phyloP scores from a whole-genome alignment of 352 stramenopile genomes.

The Pythium rishiriense region DNA sequence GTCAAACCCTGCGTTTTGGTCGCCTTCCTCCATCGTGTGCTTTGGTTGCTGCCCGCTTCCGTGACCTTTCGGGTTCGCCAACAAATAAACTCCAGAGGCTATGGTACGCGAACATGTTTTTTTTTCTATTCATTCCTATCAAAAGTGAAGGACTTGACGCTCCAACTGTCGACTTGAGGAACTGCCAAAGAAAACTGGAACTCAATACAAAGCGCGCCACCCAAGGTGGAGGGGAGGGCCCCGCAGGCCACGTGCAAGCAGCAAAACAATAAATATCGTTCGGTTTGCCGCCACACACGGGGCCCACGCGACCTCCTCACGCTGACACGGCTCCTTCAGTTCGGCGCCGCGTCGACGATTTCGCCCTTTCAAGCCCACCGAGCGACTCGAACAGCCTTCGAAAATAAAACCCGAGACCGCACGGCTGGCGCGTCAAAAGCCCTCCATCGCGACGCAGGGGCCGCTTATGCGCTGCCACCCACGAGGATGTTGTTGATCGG shows the following conservation, averaged over 20 bases:
- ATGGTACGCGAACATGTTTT: constrained; percentile 1
- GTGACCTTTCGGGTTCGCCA: not conserved
- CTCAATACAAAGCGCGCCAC: not conserved
- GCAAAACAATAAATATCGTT: constrained; percentile 26
- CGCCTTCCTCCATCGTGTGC: constrained; percentile 16
- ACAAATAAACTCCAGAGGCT: not conserved
- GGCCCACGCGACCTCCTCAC: not conserved
- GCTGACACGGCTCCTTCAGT: constrained; percentile 3
- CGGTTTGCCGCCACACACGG: not conserved
- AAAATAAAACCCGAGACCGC: not conserved
- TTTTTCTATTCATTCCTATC: constrained; percentile 24
- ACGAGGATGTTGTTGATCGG: constrained; percentile 99
- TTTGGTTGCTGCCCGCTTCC: not conserved
- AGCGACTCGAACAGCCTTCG: not conserved
- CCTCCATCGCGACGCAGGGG: not conserved
- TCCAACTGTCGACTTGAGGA: not conserved
- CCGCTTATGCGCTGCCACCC: constrained; percentile 74
- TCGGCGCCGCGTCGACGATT: not conserved
- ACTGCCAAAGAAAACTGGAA: not conserved
- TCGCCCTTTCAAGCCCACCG: no score
- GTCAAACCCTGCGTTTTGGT: constrained; percentile 13
- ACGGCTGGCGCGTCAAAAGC: not conserved
- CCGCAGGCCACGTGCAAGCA: not conserved
- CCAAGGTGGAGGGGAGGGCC: not conserved
- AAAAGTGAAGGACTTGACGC: constrained; percentile 3